These are phyloP conservation scores for Leucocoprinus leucothites DNA, from an alignment of 768 basidiomycete species.

Conservation along the genomic window DNA sequence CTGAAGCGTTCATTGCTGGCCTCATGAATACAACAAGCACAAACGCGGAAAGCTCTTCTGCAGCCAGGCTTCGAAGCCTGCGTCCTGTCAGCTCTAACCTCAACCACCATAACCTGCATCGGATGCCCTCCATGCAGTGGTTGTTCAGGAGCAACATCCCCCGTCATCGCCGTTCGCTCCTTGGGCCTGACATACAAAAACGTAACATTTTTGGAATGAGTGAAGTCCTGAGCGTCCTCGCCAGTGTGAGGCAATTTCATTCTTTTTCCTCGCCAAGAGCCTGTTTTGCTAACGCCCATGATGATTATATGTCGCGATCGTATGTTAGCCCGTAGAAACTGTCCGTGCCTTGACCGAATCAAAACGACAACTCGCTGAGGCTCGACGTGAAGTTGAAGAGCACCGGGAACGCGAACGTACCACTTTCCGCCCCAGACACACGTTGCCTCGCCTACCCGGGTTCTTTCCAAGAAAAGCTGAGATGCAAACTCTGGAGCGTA, in stretches of 20 bases:
- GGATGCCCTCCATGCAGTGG: slow-evolving; percentile 56
- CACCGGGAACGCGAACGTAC: slow-evolving; percentile 57
- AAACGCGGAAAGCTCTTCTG: slow-evolving; percentile 10
- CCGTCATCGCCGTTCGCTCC: slow-evolving; percentile 55
- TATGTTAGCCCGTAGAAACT: slow-evolving; percentile 66
- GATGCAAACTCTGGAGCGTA: slow-evolving; percentile 59
- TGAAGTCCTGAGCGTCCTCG: slow-evolving; percentile 71
- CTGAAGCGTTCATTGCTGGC: background rate
- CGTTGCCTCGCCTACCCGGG: slow-evolving; percentile 72
- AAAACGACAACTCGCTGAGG: slow-evolving; percentile 71
- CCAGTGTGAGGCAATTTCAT: slow-evolving; percentile 53
- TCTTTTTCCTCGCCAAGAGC: background rate
- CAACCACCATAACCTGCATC: slow-evolving; percentile 22
- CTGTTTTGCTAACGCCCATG: background rate
- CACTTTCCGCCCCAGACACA: slow-evolving; percentile 62
- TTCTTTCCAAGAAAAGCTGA: slow-evolving; percentile 73
- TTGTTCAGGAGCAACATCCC: slow-evolving; percentile 74
- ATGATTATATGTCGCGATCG: background rate
- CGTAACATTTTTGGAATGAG: slow-evolving; percentile 79
- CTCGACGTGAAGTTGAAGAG: slow-evolving; percentile 70
- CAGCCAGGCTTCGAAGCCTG: slow-evolving; percentile 11
- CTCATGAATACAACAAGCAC: slow-evolving; percentile 14
- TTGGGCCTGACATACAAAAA: slow-evolving; percentile 59
- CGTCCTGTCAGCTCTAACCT: slow-evolving; percentile 18
- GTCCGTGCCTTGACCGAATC: slow-evolving; percentile 80